Base-by-base conservation (phyloP, 2,329 filamentous ascomycete species). In the Fusarium scirpi region DNA sequence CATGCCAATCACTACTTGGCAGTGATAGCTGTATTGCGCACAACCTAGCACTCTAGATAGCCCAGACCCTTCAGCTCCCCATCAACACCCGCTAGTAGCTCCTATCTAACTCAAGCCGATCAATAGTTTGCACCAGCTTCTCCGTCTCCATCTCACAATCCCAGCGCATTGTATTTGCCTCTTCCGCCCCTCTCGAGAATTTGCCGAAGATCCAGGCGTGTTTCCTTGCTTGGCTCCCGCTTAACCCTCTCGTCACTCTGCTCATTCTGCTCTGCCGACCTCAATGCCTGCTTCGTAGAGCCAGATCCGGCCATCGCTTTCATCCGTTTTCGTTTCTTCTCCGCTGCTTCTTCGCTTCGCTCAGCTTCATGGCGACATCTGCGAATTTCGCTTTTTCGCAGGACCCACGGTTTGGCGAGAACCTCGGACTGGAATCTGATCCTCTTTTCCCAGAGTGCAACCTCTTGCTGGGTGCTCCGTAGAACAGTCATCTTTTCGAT, bases 391-490 rank as follows among this genome's bases (percentile, higher is more conserved):
- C 80, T 82, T 24, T 78, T 76, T 30, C 80, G 82, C 30, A 91
- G 71, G n/a, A 84, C 75, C 90, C 90, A 91, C 0, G 87, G 85
- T 59, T 76, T 78, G 5, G 78, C 76, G 16, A 91, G 80, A 8
- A 89, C 80, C 6, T 86, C 82, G 34, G 73, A 74, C 38, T 82
- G 82, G 73, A 91, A 90, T 30, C 77, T 77, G 20, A 76, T 69
- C 46, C 84, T 80, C 78, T 87, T 87, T 71, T 85, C 82, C 89
- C 89, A 91, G 11, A 90, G 86, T 10, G 74, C 77, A 6, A 90
- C 80, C 75, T 92, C 90, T 34, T 86, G 82, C 47, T 84, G 82
- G 1, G 89, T 91, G 46, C 84, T 83, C 25, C 74, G 76, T 6
- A 91, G 59, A 0, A 81, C 69, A n/a, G 76, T 74, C 59, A 88